A percentile compares a stretch with the other conserved stretches of the same genome.
phyloP scores from a whole-genome alignment of 2,329 filamentous ascomycete species.

The Whalleya microplaca region DNA sequence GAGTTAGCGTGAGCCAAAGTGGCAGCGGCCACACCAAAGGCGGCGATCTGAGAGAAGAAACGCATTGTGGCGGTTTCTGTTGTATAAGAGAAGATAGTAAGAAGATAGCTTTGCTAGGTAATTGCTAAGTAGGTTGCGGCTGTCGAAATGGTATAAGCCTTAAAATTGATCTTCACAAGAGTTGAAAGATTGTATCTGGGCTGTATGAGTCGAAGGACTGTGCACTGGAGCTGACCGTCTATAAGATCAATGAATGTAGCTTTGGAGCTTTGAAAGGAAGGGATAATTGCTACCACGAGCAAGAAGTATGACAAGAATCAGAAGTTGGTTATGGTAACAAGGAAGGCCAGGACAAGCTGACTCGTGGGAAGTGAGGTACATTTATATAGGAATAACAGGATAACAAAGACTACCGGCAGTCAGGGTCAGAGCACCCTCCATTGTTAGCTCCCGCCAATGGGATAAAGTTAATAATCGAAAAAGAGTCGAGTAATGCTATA shows the following conservation, averaged over 20 bases:
- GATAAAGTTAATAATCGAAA: background rate
- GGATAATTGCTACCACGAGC: constrained; percentile 31
- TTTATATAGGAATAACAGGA: constrained; percentile 24
- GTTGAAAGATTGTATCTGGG: too few species aligned
- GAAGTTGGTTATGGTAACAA: constrained; percentile 18
- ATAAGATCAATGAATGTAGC: constrained; percentile 36
- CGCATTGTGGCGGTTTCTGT: constrained; percentile 55
- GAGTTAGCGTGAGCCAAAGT: constrained; percentile 50
- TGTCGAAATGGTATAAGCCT: constrained; percentile 13
- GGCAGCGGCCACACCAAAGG: constrained; percentile 46
- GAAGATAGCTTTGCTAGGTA: constrained; percentile 11
- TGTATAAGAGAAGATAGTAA: constrained; percentile 24
- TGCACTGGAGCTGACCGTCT: constrained; percentile 27
- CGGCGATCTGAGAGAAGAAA: constrained; percentile 51
- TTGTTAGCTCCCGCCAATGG: constrained; percentile 27
- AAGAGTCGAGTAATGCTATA: constrained; percentile 8
- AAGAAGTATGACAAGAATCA: constrained; percentile 29
- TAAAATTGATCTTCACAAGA: too few species aligned
- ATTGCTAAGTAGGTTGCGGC: constrained; percentile 15
- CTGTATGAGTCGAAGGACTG: constrained; percentile 16
- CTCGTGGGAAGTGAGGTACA: constrained; percentile 10
- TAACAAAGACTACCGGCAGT: constrained; percentile 18
- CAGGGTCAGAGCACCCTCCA: constrained; percentile 18
- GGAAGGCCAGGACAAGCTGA: constrained; percentile 6
- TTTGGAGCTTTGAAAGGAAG: constrained; percentile 28